A percentile compares a stretch with the other conserved stretches of the same genome.
Evolutionary conservation across 1,284 basidiomycete genomes (phyloP).

Genomic region (Cryptococcus maquisensis): DNA sequence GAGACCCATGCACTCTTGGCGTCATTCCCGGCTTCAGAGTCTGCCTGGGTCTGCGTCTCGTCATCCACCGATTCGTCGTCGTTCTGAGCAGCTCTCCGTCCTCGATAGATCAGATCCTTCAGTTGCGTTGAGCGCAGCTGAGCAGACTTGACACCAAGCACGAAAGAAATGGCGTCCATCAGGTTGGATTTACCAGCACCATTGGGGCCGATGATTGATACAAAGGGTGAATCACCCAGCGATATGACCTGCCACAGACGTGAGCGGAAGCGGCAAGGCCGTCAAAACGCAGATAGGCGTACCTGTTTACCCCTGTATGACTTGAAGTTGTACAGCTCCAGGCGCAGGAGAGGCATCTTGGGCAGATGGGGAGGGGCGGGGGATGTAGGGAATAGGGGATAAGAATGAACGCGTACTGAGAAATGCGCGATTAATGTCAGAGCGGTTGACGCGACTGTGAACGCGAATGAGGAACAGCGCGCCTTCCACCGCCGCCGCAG

Average conservation of each 20-base stretch:
- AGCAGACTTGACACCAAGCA: constrained; percentile 89
- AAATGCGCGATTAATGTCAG: too few relatives aligned
- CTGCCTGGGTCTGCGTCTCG: constrained; percentile 29
- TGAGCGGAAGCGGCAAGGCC: neutral
- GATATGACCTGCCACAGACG: constrained; percentile 36
- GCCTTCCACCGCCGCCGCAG: too few relatives aligned
- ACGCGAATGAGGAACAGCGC: too few relatives aligned
- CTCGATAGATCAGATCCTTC: constrained; percentile 92
- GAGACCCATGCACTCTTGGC: constrained; percentile 92
- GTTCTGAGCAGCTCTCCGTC: constrained; percentile 58
- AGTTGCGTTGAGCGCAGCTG: constrained; percentile 90
- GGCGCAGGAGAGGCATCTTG: constrained; percentile 51
- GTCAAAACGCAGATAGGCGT: neutral
- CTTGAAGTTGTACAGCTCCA: constrained; percentile 91
- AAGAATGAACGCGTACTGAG: too few relatives aligned
- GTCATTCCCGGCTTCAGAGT: constrained; percentile 53
- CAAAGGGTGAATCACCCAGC: constrained; percentile 62
- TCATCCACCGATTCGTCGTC: constrained; percentile 49
- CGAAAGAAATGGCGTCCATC: constrained; percentile 99
- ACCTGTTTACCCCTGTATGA: constrained; percentile 66
- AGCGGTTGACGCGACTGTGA: too few relatives aligned
- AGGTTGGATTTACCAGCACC: constrained; percentile 98
- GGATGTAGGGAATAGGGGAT: too few relatives aligned
- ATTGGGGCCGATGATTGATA: constrained; percentile 96
- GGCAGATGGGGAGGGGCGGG: too few relatives aligned